These are phyloP conservation scores for Malassezia caprae DNA, from an alignment of 1,284 basidiomycete species.

Conservation along the genomic window DNA sequence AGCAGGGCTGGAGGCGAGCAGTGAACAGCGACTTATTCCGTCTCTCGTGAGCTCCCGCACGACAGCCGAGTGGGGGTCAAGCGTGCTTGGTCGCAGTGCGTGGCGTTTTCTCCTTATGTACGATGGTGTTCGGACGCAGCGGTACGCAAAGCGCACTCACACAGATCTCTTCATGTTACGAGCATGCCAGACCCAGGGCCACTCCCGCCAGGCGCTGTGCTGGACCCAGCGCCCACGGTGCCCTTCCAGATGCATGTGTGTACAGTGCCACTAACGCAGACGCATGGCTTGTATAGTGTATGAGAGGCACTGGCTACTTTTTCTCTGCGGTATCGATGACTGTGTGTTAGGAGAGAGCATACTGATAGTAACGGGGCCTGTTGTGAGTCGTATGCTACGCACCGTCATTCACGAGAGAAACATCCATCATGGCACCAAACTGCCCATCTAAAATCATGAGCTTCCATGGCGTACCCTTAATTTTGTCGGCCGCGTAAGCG, in stretches of 20 bases:
- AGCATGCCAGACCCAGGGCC: neutral
- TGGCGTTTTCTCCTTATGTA: constrained; percentile 9
- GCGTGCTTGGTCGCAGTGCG: constrained; percentile 13
- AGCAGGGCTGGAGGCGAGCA: neutral
- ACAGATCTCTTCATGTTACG: constrained; percentile 1
- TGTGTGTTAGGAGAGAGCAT: constrained; percentile 7
- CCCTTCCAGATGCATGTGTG: neutral
- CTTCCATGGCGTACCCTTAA: constrained; percentile 19
- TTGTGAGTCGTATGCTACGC: neutral
- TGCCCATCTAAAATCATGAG: constrained; percentile 24
- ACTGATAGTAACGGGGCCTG: constrained; percentile 17
- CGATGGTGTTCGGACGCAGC: neutral
- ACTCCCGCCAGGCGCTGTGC: neutral
- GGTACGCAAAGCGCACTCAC: constrained; percentile 6
- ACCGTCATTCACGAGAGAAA: constrained; percentile 39
- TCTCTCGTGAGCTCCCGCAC: constrained; percentile 1
- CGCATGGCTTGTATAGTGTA: neutral
- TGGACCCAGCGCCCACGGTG: neutral
- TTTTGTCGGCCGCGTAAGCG: constrained; percentile 21
- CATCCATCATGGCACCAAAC: constrained; percentile 47
- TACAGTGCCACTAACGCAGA: neutral
- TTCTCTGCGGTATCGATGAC: constrained; percentile 35
- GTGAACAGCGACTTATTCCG: constrained; percentile 5
- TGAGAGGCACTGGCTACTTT: constrained; percentile 14
- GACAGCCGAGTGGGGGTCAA: constrained; percentile 12